Evolutionary conservation across 768 basidiomycete genomes (phyloP), one percentile per base, ranked within the genome.

Genomic region (Termitomyces sp.): DNA sequence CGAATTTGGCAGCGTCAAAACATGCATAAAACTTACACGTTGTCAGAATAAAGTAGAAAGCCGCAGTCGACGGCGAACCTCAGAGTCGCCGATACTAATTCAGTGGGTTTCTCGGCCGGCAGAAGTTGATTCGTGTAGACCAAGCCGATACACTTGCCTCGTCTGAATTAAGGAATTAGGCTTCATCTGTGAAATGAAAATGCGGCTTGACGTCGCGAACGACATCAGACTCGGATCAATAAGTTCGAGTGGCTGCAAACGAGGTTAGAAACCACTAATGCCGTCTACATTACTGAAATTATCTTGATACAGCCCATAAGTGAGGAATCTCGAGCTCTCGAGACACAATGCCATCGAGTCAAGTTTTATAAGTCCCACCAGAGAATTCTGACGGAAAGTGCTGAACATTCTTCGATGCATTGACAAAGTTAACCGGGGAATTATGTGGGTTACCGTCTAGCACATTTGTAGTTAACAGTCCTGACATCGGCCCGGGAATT

Each of bases 1-100:
- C 51, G 28, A 26, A 44, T 55, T 22, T 40, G 45, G 58, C 32
- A 38, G 22, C 35, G 32, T 48, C 41, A 47, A 53, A 34, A 54
- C 15, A 45, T n/a, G 24, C 24, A 19, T 17, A 8, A 43, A 48
- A 38, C 17, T 21, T 10, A n/a, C 58, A 49, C 37, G 48, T 53
- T 49, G 54, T 21, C 17, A 21, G 37, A 24, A 44, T 17, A 37
- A 37, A 37, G 42, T 28, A 28, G 14, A 51, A 41, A 19, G n/a
- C n/a, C 7, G 24, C 30, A 2, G 22, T 24, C 17, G 15, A 37
- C 17, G 34, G 5, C 34, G 35, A 34, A 14, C 34, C 34, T 24
- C 35, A 37, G n/a, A n/a, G 35, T n/a, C 15, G 34, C 34, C 35
- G 47, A 49, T 37, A 10, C 22, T 49, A 22, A 14, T 7, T 48